Evolutionary conservation across 768 basidiomycete genomes (phyloP), one percentile per base, ranked within the genome.

Genomic region (Leccinum disarticulatum): DNA sequence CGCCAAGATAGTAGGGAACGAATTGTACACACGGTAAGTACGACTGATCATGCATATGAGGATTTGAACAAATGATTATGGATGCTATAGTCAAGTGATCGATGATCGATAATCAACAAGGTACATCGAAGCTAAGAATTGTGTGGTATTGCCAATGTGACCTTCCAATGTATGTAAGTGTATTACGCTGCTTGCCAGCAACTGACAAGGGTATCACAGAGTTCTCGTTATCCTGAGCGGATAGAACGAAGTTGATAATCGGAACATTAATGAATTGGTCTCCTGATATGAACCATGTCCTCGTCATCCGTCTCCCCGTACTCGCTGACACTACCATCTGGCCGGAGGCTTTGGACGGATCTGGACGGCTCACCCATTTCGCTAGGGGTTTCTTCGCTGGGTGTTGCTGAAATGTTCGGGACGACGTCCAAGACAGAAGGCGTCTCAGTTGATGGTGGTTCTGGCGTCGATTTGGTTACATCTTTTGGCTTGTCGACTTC

Each of bases 251-350:
- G 54, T 46, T 28, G 31, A 55, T 47, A 56, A 62, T 59, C 19
- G 55, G 14, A 35, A 52, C 25, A 48, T 68, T 62, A 74, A 54
- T 64, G 28, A 8, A 56, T 56, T 10, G 89, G 90, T 58, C 86
- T 80, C 43, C 85, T 87, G 54, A 93, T 85, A 30, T 92, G 70
- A 59, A 93, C 83, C 86, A 92, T 87, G 6, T 88, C 91, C 66
- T 93, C 91, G 59, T 93, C 91, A 69, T 93, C 91, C 41, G 90
- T 92, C 66, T 91, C 90, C 25, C 87, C 87, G 62, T 81, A 81
- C 68, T 87, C 87, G 63, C 87, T 90, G 64, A 86, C 82, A 61
- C 87, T 90, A 48, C 77, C 75, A 33, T 80, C 76, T 41, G 74
- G 76, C 28, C 72, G 75, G 54, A 80, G 74, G 62, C 73, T 78